Evolutionary conservation across 352 stramenopile species (phyloP).

Genomic region (Globisporangium iwayamae): DNA sequence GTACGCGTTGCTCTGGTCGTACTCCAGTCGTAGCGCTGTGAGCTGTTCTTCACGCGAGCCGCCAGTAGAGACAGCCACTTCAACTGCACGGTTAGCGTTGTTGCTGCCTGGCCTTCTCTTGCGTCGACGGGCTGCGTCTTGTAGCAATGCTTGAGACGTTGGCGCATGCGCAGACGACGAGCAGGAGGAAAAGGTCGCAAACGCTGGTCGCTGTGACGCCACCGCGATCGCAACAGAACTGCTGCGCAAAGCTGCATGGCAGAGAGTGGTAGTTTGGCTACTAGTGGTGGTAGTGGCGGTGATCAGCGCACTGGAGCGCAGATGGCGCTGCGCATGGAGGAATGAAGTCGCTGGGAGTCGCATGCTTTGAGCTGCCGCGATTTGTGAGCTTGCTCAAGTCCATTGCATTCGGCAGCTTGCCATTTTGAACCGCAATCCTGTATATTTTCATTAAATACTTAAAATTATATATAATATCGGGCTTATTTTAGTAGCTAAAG

Average conservation of each 20-base stretch:
- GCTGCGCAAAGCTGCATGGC: not conserved
- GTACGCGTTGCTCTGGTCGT: conserved; percentile 31
- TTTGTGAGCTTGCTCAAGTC: conserved; percentile 6
- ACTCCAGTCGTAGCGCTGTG: conserved; percentile 9
- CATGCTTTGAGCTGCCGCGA: conserved; percentile 1
- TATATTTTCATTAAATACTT: too few relatives aligned
- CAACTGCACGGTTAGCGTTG: not conserved
- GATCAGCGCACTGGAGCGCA: not conserved
- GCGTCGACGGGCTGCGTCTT: not conserved
- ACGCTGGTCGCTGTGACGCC: conserved; percentile 1
- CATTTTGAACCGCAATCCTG: too few relatives aligned
- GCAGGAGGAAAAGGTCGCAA: not conserved
- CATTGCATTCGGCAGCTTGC: not conserved
- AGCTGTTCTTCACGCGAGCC: conserved; percentile 5
- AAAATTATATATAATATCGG: too few relatives aligned
- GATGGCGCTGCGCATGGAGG: conserved; percentile 1
- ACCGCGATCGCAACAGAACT: not conserved
- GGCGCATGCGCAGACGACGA: not conserved
- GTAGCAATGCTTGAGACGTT: conserved; percentile 2
- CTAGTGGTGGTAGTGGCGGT: not conserved
- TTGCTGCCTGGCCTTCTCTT: not conserved
- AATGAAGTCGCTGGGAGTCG: not conserved
- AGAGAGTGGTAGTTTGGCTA: not conserved
- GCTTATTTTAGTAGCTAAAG: too few relatives aligned
- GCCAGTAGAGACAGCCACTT: not conserved